Base-by-base conservation (phyloP, 192 early-diverging fungal genomes). In the Diversispora epigaea region DNA sequence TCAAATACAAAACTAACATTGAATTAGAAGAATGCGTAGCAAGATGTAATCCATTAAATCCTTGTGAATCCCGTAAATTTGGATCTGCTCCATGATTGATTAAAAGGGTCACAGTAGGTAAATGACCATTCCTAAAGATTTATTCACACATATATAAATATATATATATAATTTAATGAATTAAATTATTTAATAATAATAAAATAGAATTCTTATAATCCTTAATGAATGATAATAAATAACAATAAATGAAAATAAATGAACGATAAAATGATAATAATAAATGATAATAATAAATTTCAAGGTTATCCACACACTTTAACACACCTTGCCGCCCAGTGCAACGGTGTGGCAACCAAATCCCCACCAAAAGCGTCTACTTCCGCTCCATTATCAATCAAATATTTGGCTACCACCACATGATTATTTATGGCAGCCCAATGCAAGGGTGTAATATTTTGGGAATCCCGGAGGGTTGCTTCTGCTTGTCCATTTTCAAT, bases 11-110 rank as follows among this genome's bases (percentile, higher is more conserved):
- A 6, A 94, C 82, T 64, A 96, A 75, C 82, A 95, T 86, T 3
- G 88, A 78, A 58, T 94, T 88, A 10, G 90, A 92, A 3, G 93
- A 92, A 70, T 99, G 95, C 22, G 91, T 92, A 1, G 94, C 90
- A 1, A 96, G 86, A 81, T 99, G 97, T 17, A 99, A 81, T 0
- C 89, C 88, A 68, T 94, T 96, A 81, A 96, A 96, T 17, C 95
- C 95, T 77, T 92, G 91, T 4, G 87, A 91, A 75, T 99, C 97
- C 25, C 81, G 84, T 12, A 89, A 40, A 12, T 79, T 77, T 21
- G 91, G 86, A 76, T 95, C 80, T 14, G 95, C 96, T n/a, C 94
- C 94, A 19, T 87, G 82, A 62, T 90, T 88, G 54, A 91, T 73
- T 61, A 99, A 83, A 46, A 90, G 84, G 52, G 88, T 87, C 1